Evolutionary conservation across 129 eudicot genomes (phyloP), one percentile per base, ranked within the genome.

Genomic region (Tagetes patula): DNA sequence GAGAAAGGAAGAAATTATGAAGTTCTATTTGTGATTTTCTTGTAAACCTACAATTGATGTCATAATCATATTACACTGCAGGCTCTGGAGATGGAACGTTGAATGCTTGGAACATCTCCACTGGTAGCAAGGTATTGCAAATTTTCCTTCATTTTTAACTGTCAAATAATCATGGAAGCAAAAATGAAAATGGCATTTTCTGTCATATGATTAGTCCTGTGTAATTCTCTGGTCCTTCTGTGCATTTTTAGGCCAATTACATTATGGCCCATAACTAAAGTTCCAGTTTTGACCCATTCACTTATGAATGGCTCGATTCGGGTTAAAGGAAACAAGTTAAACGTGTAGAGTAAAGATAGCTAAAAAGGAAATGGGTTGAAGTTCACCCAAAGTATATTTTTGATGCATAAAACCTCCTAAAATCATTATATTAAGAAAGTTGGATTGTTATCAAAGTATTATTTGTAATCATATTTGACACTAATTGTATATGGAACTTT

Each of bases 11-110:
- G 34, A 73, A 73, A 6, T n/a, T 7, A 33, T 42, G 5, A 59
- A 63, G 37, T 45, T 46, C 13, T 52, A 43, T 73, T 10, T 43
- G 32, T n/a, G 53, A 46, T 39, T 55, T 8, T 55, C n/a, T 52
- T 58, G 56, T 73, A 37, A 41, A 60, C 5, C 43, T 45, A 34
- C 33, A 52, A 65, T 72, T 55, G 33, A 58, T 48, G 20, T 50
- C 33, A 31, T 33, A 34, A 11, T 56, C 55, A 56, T 58, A 65
- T 14, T 37, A 6, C 14, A n/a, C 70, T 54, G 7, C 78, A 94
- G 98, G 98, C 38, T 87, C 98, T 4, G 98, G 96, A 27, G 98
- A 94, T 75, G 98, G 98, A 63, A 87, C 76, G 39, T 80, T 94
- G 76, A 96, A 94, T 86, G 89, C 96, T 42, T 94, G 98, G 98